Conservation (phyloP, 2,329 filamentous ascomycete species). For the Hymenoscyphus fraxineus region DNA sequence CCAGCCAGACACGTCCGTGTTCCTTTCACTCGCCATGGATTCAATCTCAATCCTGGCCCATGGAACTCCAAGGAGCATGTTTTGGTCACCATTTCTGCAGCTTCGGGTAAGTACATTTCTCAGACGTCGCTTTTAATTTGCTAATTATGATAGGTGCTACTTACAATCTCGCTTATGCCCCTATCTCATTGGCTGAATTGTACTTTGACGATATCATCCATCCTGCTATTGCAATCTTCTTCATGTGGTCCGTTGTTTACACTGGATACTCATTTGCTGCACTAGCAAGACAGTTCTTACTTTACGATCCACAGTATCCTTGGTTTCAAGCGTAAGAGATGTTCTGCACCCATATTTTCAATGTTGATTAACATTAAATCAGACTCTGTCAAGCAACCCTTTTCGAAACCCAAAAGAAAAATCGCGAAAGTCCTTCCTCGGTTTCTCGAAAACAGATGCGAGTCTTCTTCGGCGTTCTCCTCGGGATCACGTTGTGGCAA, state of each 20-base stretch:
- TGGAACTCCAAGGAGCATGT: conserved; percentile 33
- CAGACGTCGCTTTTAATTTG: neutral
- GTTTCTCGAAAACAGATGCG: conserved; percentile 51
- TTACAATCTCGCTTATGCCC: conserved; percentile 48
- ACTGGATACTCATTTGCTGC: conserved; percentile 57
- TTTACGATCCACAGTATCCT: conserved; percentile 55
- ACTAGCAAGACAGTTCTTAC: conserved; percentile 51
- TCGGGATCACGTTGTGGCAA: conserved; percentile 56
- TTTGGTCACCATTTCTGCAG: conserved; percentile 43
- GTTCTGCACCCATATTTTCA: neutral
- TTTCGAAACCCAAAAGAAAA: conserved; percentile 54
- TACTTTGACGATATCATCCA: conserved; percentile 53
- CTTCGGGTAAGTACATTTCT: conserved; percentile 36
- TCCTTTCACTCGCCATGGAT: conserved; percentile 41
- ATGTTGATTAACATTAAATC: conserved; percentile 8
- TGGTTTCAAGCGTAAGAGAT: conserved; percentile 37
- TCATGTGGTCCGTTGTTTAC: conserved; percentile 58
- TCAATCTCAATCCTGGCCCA: conserved; percentile 31
- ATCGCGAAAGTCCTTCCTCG: conserved; percentile 46
- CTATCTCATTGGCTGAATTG: conserved; percentile 53
- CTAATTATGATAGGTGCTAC: conserved; percentile 38
- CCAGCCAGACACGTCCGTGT: conserved; percentile 45
- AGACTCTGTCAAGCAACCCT: conserved; percentile 51
- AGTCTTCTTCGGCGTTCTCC: conserved; percentile 52
- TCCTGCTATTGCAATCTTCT: conserved; percentile 52